Evolutionary conservation across 352 stramenopile genomes (phyloP), one percentile per base, ranked within the genome.

Genomic region (Blastocystis sp.): DNA sequence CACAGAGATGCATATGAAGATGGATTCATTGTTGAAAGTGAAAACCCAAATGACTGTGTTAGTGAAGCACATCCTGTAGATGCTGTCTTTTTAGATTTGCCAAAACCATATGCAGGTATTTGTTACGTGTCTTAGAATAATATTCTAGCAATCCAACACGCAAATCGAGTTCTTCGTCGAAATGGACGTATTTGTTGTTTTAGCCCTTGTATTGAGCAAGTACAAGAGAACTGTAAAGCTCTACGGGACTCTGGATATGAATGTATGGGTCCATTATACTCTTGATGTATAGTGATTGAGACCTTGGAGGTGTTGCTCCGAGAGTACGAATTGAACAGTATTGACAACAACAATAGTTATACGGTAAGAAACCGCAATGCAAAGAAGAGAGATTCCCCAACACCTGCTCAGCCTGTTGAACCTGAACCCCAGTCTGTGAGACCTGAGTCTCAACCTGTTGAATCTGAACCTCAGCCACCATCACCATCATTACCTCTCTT

Each of bases 161-260:
- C 96, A 0, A 93, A 94, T 57, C 92, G 95, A 90, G 94, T 95
- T 90, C 92, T 99, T 48, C 98, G 98, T 91, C 92, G 94, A 53
- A 95, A 94, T 88, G 95, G 94, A 19, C 92, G 93, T 59, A 94
- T 99, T 68, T 97, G 95, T 59, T 97, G 93, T 35, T 99, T 99
- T 92, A 98, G 94, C 77, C 97, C 97, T 3, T 99, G 97, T 91
- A 97, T 99, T 69, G 97, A 99, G 92, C 97, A 99, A 91, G 96
- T 98, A 37, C 95, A 98, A 91, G 95, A 95, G 88, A 95, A 93
- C 7, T 95, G 92, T 68, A 93, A 92, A 37, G 92, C 91, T 15
- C 90, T 97, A 37, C 90, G 92, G 7, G 91, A 93, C 44, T 91
- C 93, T 33, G 93, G 94, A 59, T 96, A 95, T 91, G 93, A 95